Evolutionary conservation across 306 rosid species (phyloP).

Genomic region (Quercus cerris): DNA sequence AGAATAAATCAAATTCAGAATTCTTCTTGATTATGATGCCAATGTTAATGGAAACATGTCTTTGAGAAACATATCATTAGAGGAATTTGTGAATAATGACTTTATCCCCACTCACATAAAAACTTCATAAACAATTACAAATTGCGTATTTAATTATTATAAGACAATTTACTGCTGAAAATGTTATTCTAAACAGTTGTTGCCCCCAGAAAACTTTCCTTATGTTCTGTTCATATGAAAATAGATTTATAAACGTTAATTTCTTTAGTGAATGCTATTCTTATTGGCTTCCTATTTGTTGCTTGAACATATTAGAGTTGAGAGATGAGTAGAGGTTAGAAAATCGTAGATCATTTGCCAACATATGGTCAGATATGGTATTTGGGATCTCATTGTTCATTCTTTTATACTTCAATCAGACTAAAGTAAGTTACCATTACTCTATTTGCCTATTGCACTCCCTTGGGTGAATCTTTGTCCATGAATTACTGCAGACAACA

Average conservation of each 20-base stretch:
- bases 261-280: slow-evolving; percentile 17
- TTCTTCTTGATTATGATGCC: background rate
- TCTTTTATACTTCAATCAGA: slow-evolving; percentile 85
- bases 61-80: background rate
- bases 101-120: background rate
- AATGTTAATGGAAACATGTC: background rate
- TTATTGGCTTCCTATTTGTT: slow-evolving; percentile 24
- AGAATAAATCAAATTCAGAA: background rate
- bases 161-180: background rate
- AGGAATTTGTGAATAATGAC: background rate
- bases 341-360: slow-evolving; percentile 90
- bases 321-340: slow-evolving; percentile 89
- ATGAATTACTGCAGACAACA: background rate
- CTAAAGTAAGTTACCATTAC: slow-evolving; percentile 61
- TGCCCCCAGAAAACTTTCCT: background rate
- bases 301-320: slow-evolving; percentile 68
- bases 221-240: background rate
- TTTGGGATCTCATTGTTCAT: slow-evolving; percentile 83
- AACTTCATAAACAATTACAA: background rate
- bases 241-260: slow-evolving; percentile 5
- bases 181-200: background rate
- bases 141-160: background rate
- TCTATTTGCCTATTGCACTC: slow-evolving; percentile 3
- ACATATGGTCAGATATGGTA: slow-evolving; percentile 86
- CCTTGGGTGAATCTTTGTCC: slow-evolving; percentile 4